These are phyloP conservation scores for Fonsecaea nubica DNA, from an alignment of 2,329 filamentous ascomycete genomes.

Conservation along the genomic window DNA sequence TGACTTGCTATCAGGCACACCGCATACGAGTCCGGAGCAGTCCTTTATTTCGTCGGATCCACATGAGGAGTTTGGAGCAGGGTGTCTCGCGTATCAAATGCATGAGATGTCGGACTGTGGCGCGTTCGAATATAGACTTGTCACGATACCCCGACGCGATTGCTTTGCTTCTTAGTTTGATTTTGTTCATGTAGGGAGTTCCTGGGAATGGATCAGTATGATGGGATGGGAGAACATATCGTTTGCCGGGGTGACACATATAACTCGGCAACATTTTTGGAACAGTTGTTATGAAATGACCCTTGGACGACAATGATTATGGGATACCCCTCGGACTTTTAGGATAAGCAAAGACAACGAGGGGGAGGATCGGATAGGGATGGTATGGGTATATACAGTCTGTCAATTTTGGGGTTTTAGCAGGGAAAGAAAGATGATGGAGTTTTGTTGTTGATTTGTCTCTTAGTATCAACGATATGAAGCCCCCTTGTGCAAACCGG, in stretches of 20 bases:
- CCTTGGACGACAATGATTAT: slow-evolving; percentile 29
- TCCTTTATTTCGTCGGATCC: slow-evolving; percentile 3
- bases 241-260: not conserved
- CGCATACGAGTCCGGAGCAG: not conserved
- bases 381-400: not conserved
- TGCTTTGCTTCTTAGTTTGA: slow-evolving; percentile 3
- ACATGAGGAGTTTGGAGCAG: not conserved
- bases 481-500: too few species aligned
- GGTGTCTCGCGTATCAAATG: not conserved
- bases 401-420: not conserved
- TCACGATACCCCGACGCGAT: slow-evolving; percentile 10
- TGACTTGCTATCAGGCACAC: not conserved
- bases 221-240: slow-evolving; percentile 5
- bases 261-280: slow-evolving; percentile 15
- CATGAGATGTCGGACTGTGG: not conserved
- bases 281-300: slow-evolving; percentile 23
- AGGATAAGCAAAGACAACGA: slow-evolving; percentile 1
- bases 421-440: not conserved
- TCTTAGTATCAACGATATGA: too few species aligned
- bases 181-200: slow-evolving; percentile 10
- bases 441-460: not conserved
- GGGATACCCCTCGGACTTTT: slow-evolving; percentile 26
- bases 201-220: slow-evolving; percentile 1
- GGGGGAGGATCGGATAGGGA: not conserved
- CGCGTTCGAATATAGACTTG: slow-evolving; percentile 15